These are phyloP conservation scores for Dothidotthia symphoricarpi DNA, from an alignment of 2,329 filamentous ascomycete species.

Conservation along the genomic window DNA sequence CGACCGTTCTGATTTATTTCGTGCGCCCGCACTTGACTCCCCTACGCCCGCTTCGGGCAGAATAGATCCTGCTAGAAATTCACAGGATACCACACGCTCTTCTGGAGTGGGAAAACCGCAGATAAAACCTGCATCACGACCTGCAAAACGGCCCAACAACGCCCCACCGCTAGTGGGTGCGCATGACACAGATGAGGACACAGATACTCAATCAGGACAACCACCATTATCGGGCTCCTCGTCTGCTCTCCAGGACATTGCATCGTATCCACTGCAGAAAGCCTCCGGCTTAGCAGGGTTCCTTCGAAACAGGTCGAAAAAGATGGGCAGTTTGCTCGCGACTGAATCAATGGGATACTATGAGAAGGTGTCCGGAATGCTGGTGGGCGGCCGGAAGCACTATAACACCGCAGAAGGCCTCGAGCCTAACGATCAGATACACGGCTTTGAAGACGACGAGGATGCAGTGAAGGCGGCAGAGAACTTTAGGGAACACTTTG, in stretches of 20 bases:
- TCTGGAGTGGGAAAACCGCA: slow-evolving; percentile 20
- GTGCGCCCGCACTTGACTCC: slow-evolving; percentile 64
- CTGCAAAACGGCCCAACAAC: slow-evolving; percentile 13
- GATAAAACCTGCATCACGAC: slow-evolving; percentile 9
- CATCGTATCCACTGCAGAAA: slow-evolving; percentile 76
- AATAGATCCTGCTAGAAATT: slow-evolving; percentile 27
- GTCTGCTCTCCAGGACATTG: slow-evolving; percentile 59
- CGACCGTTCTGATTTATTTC: slow-evolving; percentile 82
- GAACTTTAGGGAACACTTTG: slow-evolving; percentile 86
- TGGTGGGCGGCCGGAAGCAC: slow-evolving; percentile 85
- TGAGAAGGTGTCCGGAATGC: slow-evolving; percentile 96
- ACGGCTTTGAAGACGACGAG: slow-evolving; percentile 57
- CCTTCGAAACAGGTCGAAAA: slow-evolving; percentile 72
- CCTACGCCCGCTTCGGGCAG: slow-evolving; percentile 22
- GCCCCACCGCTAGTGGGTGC: slow-evolving; percentile 10
- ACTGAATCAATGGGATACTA: slow-evolving; percentile 95
- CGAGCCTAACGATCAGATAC: slow-evolving; percentile 61
- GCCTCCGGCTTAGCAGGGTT: slow-evolving; percentile 82
- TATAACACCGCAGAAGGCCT: slow-evolving; percentile 73
- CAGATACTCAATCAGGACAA: slow-evolving; percentile 22
- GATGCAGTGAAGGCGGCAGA: slow-evolving; percentile 55
- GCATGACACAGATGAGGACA: slow-evolving; percentile 30
- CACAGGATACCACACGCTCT: slow-evolving; percentile 42
- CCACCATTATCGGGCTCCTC: slow-evolving; percentile 45
- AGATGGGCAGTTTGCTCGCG: slow-evolving; percentile 78